phyloP scores from a whole-genome alignment of 202 grass and related monocot species.

The Cymbopogon flexuosus region DNA sequence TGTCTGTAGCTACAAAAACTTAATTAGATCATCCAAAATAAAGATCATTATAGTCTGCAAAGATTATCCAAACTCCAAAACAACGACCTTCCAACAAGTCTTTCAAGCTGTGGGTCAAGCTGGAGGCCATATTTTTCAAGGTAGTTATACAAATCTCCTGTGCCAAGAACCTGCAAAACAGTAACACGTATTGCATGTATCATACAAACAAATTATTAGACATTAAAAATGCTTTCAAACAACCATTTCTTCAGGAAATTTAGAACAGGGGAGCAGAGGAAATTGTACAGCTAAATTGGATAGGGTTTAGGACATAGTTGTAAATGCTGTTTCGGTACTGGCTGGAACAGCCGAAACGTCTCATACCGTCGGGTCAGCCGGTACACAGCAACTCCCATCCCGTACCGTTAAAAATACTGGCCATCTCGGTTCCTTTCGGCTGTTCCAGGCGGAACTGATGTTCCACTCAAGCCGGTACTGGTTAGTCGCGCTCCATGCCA shows the following conservation, averaged over 20 bases:
- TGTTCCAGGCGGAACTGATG: no score
- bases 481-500: no score
- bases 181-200: neutral
- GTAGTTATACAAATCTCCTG: conserved; percentile 68
- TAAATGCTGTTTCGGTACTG: no score
- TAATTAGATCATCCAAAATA: conserved; percentile 16
- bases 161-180: conserved; percentile 74
- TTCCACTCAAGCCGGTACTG: no score
- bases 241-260: conserved; percentile 8
- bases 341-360: no score
- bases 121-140: conserved; percentile 75
- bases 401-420: no score
- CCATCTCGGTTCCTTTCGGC: no score
- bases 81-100: conserved; percentile 68
- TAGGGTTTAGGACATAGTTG: neutral
- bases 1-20: conserved; percentile 50
- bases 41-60: conserved; percentile 14
- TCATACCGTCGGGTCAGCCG: no score
- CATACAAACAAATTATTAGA: neutral
- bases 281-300: neutral
- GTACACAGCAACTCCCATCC: no score
- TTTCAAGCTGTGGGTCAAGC: conserved; percentile 69
- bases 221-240: neutral
- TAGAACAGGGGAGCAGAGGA: neutral
- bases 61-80: conserved; percentile 38